Evolutionary conservation across 306 rosid species (phyloP), one percentile per base, ranked within the genome.

Genomic region (Pterocarpus santalinus): DNA sequence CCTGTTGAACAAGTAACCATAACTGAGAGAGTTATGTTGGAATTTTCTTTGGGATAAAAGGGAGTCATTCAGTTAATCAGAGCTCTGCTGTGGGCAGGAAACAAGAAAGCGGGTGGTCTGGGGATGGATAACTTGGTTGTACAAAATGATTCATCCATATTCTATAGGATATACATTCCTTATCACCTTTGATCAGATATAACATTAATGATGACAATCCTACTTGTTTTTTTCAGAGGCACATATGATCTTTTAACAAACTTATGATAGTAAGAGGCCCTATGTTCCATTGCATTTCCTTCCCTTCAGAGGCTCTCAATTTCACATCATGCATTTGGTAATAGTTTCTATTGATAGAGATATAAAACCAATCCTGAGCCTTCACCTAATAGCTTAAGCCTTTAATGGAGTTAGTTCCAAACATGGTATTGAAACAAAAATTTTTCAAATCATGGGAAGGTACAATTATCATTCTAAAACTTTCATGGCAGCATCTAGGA

Each of bases 251-350:
- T 53, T 35, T 53, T 55, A 8, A 8, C 46, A 43, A 62, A 35
- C 11, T 32, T 32, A 47, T 46, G 71, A 8, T 44, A 14, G 15
- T 30, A 13, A 44, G 12, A 61, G 15, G 34, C 43, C 60, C 35
- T 75, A 61, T 46, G 35, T 32, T 22, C 36, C 22, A 63, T 64
- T 49, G 49, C 47, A 46, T n/a, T 62, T 63, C 65, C 65, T 65
- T 68, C 69, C 64, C 43, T 77, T 65, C 68, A 55, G 57, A 11
- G 62, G 52, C 51, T 60, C n/a, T 69, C 60, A 61, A 62, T 72
- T 72, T 72, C 7, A 30, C 65, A 52, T 72, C 68, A 64, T 28
- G 34, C n/a, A 30, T 51, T 15, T 6, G 7, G 60, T 32, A 51
- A 43, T 12, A 38, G 41, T 65, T 63, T 73, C 56, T 17, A 76